phyloP scores from a whole-genome alignment of 345 rosid species.

The Salix exigua region DNA sequence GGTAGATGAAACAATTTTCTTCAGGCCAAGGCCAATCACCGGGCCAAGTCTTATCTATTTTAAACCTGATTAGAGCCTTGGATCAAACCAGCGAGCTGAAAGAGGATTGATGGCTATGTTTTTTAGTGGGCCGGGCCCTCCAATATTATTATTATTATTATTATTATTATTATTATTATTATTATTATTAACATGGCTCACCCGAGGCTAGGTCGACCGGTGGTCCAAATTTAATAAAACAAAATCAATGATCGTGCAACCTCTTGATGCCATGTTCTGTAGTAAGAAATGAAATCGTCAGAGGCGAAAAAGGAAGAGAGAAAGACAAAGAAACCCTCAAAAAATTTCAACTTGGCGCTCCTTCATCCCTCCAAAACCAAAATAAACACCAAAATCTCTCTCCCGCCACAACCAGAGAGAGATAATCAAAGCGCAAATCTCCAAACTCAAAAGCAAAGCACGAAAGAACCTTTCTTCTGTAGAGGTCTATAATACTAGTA shows the following conservation, averaged over 20 bases:
- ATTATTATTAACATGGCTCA: too few species aligned
- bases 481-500: not conserved
- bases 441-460: not conserved
- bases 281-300: not conserved
- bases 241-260: too few species aligned
- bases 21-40: too few species aligned
- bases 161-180: too few species aligned
- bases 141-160: too few species aligned
- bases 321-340: constrained; percentile 8
- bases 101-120: too few species aligned
- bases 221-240: too few species aligned
- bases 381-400: not conserved
- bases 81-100: too few species aligned
- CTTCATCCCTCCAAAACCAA: constrained; percentile 14
- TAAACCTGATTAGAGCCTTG: too few species aligned
- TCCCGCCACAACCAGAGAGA: constrained; percentile 11
- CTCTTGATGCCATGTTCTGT: not conserved
- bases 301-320: not conserved
- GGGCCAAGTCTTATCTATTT: too few species aligned
- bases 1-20: too few species aligned
- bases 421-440: not conserved
- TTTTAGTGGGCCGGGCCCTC: not conserved
- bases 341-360: constrained; percentile 1
- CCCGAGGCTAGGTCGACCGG: too few species aligned
- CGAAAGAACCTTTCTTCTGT: not conserved